Evolutionary conservation across 2,329 filamentous ascomycete genomes (phyloP), one percentile per base, ranked within the genome.

Genomic region (Dactylellina drechsleri): DNA sequence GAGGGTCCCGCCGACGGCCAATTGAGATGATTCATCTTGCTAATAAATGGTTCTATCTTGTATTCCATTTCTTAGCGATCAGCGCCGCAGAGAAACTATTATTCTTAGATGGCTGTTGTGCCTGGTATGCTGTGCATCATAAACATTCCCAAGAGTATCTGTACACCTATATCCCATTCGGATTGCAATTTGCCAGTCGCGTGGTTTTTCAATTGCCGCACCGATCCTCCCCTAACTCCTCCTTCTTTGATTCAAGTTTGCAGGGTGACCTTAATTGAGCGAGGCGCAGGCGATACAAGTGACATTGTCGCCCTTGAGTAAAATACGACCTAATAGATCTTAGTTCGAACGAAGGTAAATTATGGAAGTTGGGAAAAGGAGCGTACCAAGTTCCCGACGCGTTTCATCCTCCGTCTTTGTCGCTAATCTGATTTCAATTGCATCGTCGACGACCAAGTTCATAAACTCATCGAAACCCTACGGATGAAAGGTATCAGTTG

Each of bases 401-500:
- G 88, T 89, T 83, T 96, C 93, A 78, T 90, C 88, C 49, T 91
- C 90, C 15, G 88, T 89, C 85, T 96, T 96, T 77, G 91, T 93
- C 66, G 92, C 85, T 81, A 92, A 87, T 82, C 90, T 91, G 52
- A 99, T 93, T 83, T 98, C 94, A 68, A 97, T 89, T 31, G 95
- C 95, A 79, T 99, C 93, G 81, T 99, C 95, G 78, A 97, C 87
- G 45, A 98, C 95, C 58, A 99, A 86, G 84, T 99, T 99, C 93
- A 99, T 97, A 84, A 98, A 99, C 83, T 99, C 95, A 82, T 99
- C 95, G 79, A 99, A 99, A 13, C 95, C 93, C 93, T 97, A 16
- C 10, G 77, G 13, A 8, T 0, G 16, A 8, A 58, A 40, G 8
- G 1, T 20, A 66, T 67, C 57, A 61, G 40, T 12, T 36, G 16